Percentiles rank a stretch among this genome's conserved stretches.
phyloP scores from a whole-genome alignment of 306 rosid genomes.

The Fagus crenata region DNA sequence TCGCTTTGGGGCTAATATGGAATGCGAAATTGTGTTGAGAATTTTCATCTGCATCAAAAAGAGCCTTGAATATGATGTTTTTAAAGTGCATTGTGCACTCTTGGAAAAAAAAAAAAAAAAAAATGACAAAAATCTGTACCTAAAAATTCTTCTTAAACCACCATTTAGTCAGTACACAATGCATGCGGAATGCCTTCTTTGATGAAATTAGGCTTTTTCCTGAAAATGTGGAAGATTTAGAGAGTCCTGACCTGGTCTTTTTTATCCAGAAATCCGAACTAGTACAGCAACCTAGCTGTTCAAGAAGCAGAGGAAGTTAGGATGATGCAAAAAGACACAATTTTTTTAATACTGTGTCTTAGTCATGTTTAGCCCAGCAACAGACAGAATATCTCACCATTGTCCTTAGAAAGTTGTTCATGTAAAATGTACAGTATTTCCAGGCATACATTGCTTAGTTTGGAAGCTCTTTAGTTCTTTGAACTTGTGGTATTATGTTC shows the following conservation, averaged over 20 bases:
- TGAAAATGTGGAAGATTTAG: neutral
- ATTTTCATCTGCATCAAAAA: neutral
- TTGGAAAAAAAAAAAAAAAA: neutral
- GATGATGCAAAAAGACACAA: neutral
- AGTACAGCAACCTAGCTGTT: constrained; percentile 3
- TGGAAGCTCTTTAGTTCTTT: constrained; percentile 1
- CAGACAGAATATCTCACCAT: neutral
- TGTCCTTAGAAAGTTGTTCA: neutral
- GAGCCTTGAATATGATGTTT: neutral
- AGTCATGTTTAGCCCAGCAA: constrained; percentile 3
- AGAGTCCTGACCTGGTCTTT: neutral
- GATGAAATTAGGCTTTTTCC: neutral
- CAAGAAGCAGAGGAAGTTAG: neutral
- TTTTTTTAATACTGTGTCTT: neutral
- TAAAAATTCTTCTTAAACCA: neutral
- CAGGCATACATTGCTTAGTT: neutral
- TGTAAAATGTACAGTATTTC: neutral
- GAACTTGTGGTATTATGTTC: neutral
- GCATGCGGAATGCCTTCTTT: neutral
- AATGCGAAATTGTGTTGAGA: too few species aligned
- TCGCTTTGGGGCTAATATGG: too few species aligned
- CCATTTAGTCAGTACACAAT: neutral
- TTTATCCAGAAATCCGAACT: neutral
- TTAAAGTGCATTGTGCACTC: neutral
- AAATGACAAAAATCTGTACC: too few species aligned